These are phyloP conservation scores for Gossypium armourianum DNA, from an alignment of 441 rosid species.

Conservation along the genomic window DNA sequence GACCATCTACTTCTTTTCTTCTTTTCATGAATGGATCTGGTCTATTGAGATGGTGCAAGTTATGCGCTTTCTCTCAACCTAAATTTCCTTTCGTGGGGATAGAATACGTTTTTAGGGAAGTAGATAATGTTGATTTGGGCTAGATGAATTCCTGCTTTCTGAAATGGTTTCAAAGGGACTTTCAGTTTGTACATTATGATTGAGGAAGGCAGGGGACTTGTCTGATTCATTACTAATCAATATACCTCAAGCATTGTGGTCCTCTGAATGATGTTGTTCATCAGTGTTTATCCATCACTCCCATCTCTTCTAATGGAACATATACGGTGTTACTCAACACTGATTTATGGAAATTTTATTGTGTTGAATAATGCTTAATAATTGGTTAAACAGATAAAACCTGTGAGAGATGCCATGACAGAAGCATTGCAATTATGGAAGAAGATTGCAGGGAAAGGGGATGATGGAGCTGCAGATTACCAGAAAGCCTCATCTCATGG, in stretches of 20 bases:
- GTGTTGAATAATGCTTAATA: slow-evolving; percentile 10
- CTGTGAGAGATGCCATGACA: slow-evolving; percentile 82
- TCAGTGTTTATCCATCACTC: background rate
- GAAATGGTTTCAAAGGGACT: background rate
- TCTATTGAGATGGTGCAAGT: background rate
- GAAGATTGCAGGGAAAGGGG: slow-evolving; percentile 63
- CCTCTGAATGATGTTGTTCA: background rate
- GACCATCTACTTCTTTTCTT: background rate
- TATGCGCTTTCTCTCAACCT: background rate
- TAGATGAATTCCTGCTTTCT: background rate
- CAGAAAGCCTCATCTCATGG: slow-evolving; percentile 51
- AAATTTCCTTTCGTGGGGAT: background rate
- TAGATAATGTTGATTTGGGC: slow-evolving; percentile 1
- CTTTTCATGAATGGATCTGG: background rate
- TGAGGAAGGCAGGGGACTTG: background rate
- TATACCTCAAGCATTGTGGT: background rate
- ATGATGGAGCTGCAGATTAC: slow-evolving; percentile 50
- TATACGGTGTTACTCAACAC: background rate
- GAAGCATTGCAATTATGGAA: slow-evolving; percentile 92
- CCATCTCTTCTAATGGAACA: background rate
- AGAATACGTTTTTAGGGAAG: background rate
- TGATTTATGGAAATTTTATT: slow-evolving; percentile 4
- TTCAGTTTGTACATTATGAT: background rate
- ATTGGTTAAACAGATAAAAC: slow-evolving; percentile 60
- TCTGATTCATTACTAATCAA: background rate